Evolutionary conservation across 441 rosid species (phyloP), one percentile per base, ranked within the genome.

Genomic region (Euphorbia schlechtendalii): DNA sequence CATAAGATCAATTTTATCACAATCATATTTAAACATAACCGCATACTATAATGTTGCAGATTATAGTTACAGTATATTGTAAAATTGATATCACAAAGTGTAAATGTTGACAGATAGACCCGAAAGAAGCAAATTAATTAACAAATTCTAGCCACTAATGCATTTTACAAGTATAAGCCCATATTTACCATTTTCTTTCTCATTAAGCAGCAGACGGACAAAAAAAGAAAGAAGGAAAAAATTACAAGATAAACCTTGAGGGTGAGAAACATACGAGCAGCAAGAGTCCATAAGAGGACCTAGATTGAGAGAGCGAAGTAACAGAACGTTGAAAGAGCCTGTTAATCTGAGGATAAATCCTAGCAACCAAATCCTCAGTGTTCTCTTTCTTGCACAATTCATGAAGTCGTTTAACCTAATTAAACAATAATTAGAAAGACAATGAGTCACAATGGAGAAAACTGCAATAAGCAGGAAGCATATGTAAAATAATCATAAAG

Each of bases 261-360:
- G 22, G 18, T 15, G 52, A 32, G 43, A 71, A 56, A 53, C 2
- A 10, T 56, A 90, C 97, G 80, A 89, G 84, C 66, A 90, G 82
- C 81, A 94, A 96, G 67, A 87, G 90, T 64, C 93, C 94, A 73
- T 76, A 76, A 20, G 97, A 72, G 7, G 87, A 77, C 40, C 62
- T 76, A 25, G 92, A 82, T 61, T 86, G 97, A 64, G 96, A 71
- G 61, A 88, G 72, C 10, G 96, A 87, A 69, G 92, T 72, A 14
- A 87, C 74, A 1, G 92, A 83, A 70, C 99, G 95, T 22, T 94
- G 99, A 68, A 94, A 94, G 70, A 89, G 85, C 78, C 85, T 90
- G 79, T 78, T 90, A 56, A 90, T 65, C 53, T 82, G 96, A 0
- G 96, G 95, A 78, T 80, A 90, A 73, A 88, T 81, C 76, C 99